phyloP scores from a whole-genome alignment of 2,329 filamentous ascomycete species.

The Dryadomyces quercus-mongolicae region DNA sequence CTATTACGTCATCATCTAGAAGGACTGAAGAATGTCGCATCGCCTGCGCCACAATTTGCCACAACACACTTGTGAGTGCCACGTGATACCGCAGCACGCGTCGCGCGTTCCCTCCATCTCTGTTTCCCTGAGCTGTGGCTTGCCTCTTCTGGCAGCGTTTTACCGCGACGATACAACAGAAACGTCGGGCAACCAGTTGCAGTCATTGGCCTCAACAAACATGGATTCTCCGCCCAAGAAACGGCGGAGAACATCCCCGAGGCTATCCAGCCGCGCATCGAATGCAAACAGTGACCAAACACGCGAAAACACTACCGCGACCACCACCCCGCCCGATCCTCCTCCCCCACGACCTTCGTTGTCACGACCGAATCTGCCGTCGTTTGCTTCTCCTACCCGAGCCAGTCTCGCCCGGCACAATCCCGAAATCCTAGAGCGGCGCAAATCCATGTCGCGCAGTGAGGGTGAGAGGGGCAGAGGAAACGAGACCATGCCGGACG shows the following conservation, averaged over 20 bases:
- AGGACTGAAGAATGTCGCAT: neutral
- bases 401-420: conserved; percentile 51
- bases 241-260: conserved; percentile 50
- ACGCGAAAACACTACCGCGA: conserved; percentile 12
- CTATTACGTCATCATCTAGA: neutral
- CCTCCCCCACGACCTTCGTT: conserved; percentile 8
- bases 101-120: neutral
- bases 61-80: neutral
- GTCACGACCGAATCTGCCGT: conserved; percentile 28
- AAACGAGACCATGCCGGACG: conserved; percentile 7
- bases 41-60: neutral
- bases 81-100: conserved; percentile 4
- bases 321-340: conserved; percentile 23
- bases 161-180: neutral
- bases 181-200: neutral
- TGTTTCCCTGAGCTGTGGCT: neutral
- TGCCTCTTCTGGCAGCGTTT: neutral
- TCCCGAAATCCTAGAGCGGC: conserved; percentile 40
- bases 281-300: neutral
- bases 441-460: conserved; percentile 19
- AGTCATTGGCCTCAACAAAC: conserved; percentile 1
- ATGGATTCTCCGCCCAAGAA: conserved; percentile 51
- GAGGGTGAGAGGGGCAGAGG: neutral
- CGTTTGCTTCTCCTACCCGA: conserved; percentile 56
- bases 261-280: conserved; percentile 25